Percentiles rank a stretch among this genome's conserved stretches.
phyloP scores from a whole-genome alignment of 495 filamentous ascomycete species.

The Penicillium steckii region DNA sequence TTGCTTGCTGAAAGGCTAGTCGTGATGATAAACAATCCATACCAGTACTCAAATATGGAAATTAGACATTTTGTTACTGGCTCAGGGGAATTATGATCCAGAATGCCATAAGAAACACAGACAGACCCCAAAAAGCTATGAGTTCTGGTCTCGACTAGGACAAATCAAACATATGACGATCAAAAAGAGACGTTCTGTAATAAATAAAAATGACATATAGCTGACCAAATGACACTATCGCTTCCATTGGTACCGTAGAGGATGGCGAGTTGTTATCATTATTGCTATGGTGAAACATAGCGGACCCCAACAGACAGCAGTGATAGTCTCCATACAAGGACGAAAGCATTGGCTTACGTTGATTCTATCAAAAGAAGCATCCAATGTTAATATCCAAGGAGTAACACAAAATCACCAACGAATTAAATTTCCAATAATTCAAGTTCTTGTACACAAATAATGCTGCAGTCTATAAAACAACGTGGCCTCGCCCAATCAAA shows the following conservation, averaged over 20 bases:
- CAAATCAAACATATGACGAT: constrained; percentile 48
- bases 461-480: too few species aligned
- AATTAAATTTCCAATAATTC: too few species aligned
- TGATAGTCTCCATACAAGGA: constrained; percentile 77
- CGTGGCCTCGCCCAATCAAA: background rate
- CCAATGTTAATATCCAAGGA: too few species aligned
- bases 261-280: constrained; percentile 53
- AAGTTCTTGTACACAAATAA: too few species aligned
- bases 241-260: constrained; percentile 64
- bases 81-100: constrained; percentile 82
- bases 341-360: constrained; percentile 71
- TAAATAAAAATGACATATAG: constrained; percentile 81
- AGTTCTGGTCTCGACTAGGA: constrained; percentile 68
- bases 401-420: too few species aligned
- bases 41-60: too few species aligned
- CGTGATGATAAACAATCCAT: too few species aligned
- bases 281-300: constrained; percentile 64
- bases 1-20: too few species aligned
- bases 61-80: too few species aligned
- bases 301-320: constrained; percentile 74
- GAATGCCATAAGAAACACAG: constrained; percentile 70
- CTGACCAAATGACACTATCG: constrained; percentile 67
- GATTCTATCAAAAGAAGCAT: too few species aligned
- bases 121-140: constrained; percentile 79
- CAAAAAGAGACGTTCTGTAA: constrained; percentile 69